phyloP scores from a whole-genome alignment of 108 stramenopile genomes.

The Stephanodiscus minutulus region DNA sequence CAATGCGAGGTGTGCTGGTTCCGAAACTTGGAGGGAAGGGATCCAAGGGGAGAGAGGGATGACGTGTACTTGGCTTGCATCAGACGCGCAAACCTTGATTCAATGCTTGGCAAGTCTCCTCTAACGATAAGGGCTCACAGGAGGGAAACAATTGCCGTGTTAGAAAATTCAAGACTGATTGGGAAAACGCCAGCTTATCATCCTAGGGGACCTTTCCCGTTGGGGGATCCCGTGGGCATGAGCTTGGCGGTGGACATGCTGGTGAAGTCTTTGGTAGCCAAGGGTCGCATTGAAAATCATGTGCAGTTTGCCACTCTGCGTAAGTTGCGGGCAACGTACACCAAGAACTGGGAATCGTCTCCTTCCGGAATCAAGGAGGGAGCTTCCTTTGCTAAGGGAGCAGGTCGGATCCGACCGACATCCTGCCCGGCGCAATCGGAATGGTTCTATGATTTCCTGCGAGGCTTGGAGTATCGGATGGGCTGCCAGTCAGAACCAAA shows the following conservation, averaged over 20 bases:
- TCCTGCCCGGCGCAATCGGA: constrained; percentile 15
- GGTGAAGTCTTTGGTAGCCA: background rate
- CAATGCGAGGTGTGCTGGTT: constrained; percentile 64
- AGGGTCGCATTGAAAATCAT: background rate
- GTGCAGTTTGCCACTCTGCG: constrained; percentile 16
- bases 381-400: constrained; percentile 5
- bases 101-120: background rate
- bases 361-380: constrained; percentile 16
- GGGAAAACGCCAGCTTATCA: constrained; percentile 3
- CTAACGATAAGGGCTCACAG: background rate
- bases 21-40: constrained; percentile 19
- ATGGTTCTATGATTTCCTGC: background rate
- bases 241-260: constrained; percentile 19
- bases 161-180: background rate
- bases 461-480: background rate
- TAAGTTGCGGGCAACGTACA: background rate
- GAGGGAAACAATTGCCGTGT: background rate
- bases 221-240: constrained; percentile 21
- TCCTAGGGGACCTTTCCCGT: constrained; percentile 7
- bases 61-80: background rate
- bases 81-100: constrained; percentile 12
- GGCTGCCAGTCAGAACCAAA: background rate
- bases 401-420: background rate
- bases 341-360: too few relatives aligned
- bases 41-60: background rate